Evolutionary conservation across 2,329 filamentous ascomycete genomes (phyloP).

Genomic region (Xylaria multiplex): DNA sequence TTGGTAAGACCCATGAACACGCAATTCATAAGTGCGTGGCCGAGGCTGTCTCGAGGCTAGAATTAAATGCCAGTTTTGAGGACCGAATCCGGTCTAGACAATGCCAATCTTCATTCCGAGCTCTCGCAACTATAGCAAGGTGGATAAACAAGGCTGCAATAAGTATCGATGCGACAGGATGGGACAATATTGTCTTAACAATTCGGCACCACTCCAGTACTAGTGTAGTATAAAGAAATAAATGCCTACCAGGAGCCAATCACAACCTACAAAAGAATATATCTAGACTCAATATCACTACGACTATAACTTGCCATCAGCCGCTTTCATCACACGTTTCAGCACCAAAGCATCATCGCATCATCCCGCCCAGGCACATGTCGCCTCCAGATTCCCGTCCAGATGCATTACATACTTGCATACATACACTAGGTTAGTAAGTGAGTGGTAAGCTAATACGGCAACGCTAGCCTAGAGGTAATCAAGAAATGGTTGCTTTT

Average conservation of each 20-base stretch:
- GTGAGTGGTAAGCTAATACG: background rate
- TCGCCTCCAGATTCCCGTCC: background rate
- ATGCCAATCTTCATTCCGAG: no score
- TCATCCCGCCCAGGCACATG: background rate
- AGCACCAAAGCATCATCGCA: background rate
- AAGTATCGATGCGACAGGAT: no score
- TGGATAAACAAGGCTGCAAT: no score
- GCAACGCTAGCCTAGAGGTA: background rate
- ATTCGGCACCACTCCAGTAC: background rate
- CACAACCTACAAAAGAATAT: background rate
- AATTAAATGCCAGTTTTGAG: no score
- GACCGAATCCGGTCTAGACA: no score
- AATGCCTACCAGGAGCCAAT: conserved; percentile 4
- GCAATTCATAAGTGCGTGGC: background rate
- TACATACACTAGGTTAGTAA: background rate
- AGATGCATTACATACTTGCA: no score
- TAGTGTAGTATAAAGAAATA: background rate
- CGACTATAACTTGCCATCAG: conserved; percentile 16
- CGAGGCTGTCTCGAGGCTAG: no score
- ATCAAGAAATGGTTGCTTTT: conserved; percentile 18
- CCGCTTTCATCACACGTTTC: conserved; percentile 1
- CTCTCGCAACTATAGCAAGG: no score
- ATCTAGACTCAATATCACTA: conserved; percentile 2
- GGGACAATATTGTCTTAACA: no score
- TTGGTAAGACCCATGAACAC: conserved; percentile 28